Base-by-base conservation (phyloP, 331 rosid genomes). In the Pyrus hybrid region DNA sequence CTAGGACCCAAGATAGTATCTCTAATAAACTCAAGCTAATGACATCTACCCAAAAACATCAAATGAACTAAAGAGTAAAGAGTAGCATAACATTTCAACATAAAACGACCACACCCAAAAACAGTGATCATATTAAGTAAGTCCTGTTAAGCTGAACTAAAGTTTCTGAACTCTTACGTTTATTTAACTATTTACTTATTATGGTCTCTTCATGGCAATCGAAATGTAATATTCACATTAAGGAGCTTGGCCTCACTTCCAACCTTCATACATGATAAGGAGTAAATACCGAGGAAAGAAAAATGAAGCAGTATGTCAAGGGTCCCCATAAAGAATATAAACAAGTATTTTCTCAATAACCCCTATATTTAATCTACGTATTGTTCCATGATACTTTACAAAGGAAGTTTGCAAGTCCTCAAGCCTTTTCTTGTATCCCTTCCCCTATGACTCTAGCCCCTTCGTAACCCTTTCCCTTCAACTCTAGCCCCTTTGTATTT, bases 321-420 rank as follows among this genome's bases (percentile, higher is more conserved):
- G 45, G 45, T 37, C 45, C 45, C 45, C 45, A 37, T 3, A 37
- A 37, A 37, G 45, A 37, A 37, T 37, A 37, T 37, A 77, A 57
- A 77, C 66, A 14, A 35, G 60, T 33, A 80, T 68, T 74, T 54
- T 66, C 70, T 60, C 16, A 81, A 37, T 37, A 37, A 37, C 13
- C 45, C 45, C 45, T 10, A 10, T 37, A 37, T 37, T 37, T 37
- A 77, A 61, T 62, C 62, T 33, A 82, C 97, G 47, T 92, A 95
- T 97, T 95, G 99, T 70, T 95, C 99, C 78, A 92, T 84, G 9
- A 85, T 90, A 97, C 87, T 92, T 95, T 74, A 22, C 21, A 79
- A 89, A 79, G 57, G 92, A 86, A 86, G 70, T 75, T 83, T 87
- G 87, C 89, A 95, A 82, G 72, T 89, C 96, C 53, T 89, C 93